These are phyloP conservation scores for Biancaea sappan DNA, from an alignment of 306 rosid species.

Conservation along the genomic window DNA sequence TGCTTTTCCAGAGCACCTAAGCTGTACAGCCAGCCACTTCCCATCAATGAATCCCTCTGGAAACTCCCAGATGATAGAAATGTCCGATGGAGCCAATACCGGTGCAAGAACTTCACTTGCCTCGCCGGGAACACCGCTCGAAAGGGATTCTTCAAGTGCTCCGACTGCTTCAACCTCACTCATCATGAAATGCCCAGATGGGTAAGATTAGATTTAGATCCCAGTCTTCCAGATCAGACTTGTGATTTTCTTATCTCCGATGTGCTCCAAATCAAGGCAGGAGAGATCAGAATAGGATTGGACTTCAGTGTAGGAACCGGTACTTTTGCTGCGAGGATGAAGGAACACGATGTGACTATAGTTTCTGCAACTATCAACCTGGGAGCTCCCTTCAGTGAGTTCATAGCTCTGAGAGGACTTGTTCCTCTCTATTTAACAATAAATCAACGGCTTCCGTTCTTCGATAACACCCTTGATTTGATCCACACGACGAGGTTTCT, in stretches of 20 bases:
- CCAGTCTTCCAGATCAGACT: slow-evolving; percentile 28
- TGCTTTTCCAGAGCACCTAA: slow-evolving; percentile 65
- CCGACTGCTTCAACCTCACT: slow-evolving; percentile 70
- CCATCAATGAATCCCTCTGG: slow-evolving; percentile 61
- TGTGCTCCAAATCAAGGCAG: slow-evolving; percentile 57
- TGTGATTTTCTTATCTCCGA: slow-evolving; percentile 61
- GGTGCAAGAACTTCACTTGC: slow-evolving; percentile 73
- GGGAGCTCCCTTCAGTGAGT: slow-evolving; percentile 81
- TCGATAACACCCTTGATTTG: slow-evolving; percentile 72
- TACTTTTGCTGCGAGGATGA: slow-evolving; percentile 79
- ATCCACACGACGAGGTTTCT: slow-evolving; percentile 81
- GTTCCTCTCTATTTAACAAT: slow-evolving; percentile 69
- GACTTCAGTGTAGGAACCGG: slow-evolving; percentile 84
- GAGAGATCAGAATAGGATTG: slow-evolving; percentile 69
- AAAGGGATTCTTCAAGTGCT: slow-evolving; percentile 77
- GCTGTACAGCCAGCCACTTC: slow-evolving; percentile 55
- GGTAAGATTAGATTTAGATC: slow-evolving; percentile 44
- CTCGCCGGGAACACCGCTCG: slow-evolving; percentile 44
- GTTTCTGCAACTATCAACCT: slow-evolving; percentile 66
- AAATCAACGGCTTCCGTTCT: slow-evolving; percentile 76
- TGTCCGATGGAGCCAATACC: slow-evolving; percentile 73
- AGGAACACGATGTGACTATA: slow-evolving; percentile 65
- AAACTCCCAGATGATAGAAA: slow-evolving; percentile 72
- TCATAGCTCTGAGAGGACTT: slow-evolving; percentile 78
- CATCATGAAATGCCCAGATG: slow-evolving; percentile 71